Percentiles rank a stretch among this genome's conserved stretches.
These are phyloP conservation scores for Monascus ruber DNA, from an alignment of 2,329 filamentous ascomycete genomes.

Conservation along the genomic window DNA sequence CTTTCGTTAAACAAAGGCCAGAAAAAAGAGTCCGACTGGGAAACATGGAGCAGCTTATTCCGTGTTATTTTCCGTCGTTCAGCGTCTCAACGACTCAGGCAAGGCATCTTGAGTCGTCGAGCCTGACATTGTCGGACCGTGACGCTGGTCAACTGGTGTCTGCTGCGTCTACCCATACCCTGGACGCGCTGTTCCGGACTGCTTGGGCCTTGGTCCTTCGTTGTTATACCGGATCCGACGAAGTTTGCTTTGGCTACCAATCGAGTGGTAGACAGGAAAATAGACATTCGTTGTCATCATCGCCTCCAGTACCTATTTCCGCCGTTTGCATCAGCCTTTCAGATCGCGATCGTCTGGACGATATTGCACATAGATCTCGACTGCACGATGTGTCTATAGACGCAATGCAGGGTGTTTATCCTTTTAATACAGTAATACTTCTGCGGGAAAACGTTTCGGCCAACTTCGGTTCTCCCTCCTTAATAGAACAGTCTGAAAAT, in stretches of 20 bases:
- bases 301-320: background rate
- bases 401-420: background rate
- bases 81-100: background rate
- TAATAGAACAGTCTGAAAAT: too few species aligned
- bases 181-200: conserved; percentile 22
- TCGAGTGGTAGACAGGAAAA: conserved; percentile 3
- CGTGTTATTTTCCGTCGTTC: background rate
- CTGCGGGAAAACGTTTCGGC: background rate
- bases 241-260: conserved; percentile 38
- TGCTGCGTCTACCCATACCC: background rate
- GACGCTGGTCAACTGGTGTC: background rate
- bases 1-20: too few species aligned
- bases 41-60: background rate
- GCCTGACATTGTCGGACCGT: background rate
- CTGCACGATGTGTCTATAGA: background rate
- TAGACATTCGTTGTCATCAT: background rate
- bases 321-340: background rate
- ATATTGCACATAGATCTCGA: background rate
- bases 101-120: background rate
- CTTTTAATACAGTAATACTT: conserved; percentile 3
- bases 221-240: conserved; percentile 35
- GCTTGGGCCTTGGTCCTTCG: conserved; percentile 37
- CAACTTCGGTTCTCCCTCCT: too few species aligned
- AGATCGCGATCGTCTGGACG: background rate
- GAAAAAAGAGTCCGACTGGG: too few species aligned